Base-by-base conservation (phyloP, 2,329 filamentous ascomycete species). In the Fusarium nodosum region DNA sequence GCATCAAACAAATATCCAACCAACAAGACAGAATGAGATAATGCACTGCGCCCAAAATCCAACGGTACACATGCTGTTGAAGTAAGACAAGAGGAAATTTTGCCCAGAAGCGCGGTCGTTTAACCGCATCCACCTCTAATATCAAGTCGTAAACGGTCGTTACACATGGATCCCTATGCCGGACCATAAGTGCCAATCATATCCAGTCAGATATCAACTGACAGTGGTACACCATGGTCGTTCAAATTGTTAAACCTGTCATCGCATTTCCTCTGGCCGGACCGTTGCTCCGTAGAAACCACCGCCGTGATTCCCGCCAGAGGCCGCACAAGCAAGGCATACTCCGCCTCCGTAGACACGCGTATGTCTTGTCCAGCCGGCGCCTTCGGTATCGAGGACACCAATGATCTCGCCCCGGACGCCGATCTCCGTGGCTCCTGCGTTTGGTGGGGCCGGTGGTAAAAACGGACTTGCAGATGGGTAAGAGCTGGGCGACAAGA, bases 331-430 rank as follows among this genome's bases (percentile, higher is more conserved):
- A 2, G 86, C 86, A 39, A 87, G 79, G 66, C 87, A 89, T 4
- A 85, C 82, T 8, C 86, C 86, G 61, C 86, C 86, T 30, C 86
- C 86, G 66, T 88, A 88, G 28, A 88, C 86, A 28, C 86, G 82
- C 18, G 86, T 89, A 74, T 89, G 87, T 38, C 86, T 82, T 70
- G 81, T 85, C 87, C 86, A 89, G 42, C 82, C 82, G 20, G 82
- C 79, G 7, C 84, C 85, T 15, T 81, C 78, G 59, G 80, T 79
- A 71, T 87, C 82, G 58, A 83, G 76, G 15, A 83, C 79, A 11
- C 83, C 84, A 41, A 87, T 79, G 57, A 85, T 83, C 71, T 87
- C 84, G 30, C 84, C 85, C 47, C 84, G 79, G 7, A 86, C 78
- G 52, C 82, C 79, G 36, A 84, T 79, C 58, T 82, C 79, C 33